Base-by-base conservation (phyloP, 2,329 filamentous ascomycete species). In the Penicillium sp. region DNA sequence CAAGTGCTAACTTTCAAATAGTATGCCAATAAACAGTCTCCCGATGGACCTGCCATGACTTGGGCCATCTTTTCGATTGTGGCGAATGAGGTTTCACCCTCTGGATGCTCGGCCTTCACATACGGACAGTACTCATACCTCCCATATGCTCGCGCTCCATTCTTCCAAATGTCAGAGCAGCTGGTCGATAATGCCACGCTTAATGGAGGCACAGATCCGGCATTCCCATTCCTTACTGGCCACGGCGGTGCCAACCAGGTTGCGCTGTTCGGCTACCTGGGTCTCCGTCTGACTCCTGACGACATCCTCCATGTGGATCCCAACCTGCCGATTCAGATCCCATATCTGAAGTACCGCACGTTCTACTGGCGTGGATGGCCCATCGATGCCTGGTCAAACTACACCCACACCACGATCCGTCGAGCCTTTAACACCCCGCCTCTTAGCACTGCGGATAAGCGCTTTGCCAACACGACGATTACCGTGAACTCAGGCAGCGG, bases 91-190 rank as follows among this genome's bases (percentile, higher is more conserved):
- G 72, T 86, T 9, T 82, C 80, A 1, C 78, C 77, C 1, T 84
- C 81, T 2, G 84, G 84, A 2, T 87, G 84, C 62, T 80, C 82
- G 1, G 77, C 79, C 3, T 86, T 81, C 60, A 86, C 83, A 0
- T 87, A 87, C 59, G 76, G 79, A 6, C 72, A 85, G 14, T 80
- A 82, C 51, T 79, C 79, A 0, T 79, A 77, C 24, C 71, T 79
- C 23, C 83, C 84, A 0, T 87, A 87, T 56, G 69, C 77, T 0
- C 74, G 84, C 13, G 79, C 76, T 0, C 84, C 84, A 0, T 87
- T 81, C 74, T 86, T 80, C 65, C 82, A 86, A 54, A 82, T 85
- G 63, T 86, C 82, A 0, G 84, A 87, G 57, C 84, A 87, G 61
- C 69, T 84, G 38, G 64, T 80, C 16, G 84, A 87, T 57, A 73